Conservation (phyloP, 208 protist genomes). For the Crithidia mellificae region DNA sequence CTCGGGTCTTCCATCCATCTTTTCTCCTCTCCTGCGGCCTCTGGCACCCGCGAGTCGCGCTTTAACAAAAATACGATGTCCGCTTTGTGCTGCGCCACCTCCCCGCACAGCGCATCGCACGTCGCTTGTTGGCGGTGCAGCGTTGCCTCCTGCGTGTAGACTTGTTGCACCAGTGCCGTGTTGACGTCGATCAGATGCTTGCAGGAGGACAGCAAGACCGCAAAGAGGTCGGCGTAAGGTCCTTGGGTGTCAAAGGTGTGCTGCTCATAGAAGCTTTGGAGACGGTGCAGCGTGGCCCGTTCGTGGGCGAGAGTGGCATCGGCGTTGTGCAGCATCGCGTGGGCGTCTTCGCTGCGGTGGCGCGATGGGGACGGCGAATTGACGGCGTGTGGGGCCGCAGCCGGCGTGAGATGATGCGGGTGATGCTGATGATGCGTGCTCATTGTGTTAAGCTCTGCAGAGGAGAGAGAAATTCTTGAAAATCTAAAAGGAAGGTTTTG, state of each 20-base stretch:
- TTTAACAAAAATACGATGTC: conserved; percentile 2
- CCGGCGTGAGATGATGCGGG: not conserved
- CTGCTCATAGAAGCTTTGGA: conserved; percentile 51
- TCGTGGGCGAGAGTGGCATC: conserved; percentile 16
- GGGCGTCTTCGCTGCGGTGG: not conserved
- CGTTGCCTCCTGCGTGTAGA: conserved; percentile 3
- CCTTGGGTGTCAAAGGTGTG: conserved; percentile 77
- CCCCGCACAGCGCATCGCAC: conserved; percentile 16
- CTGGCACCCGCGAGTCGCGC: not conserved
- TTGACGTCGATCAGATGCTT: conserved; percentile 62
- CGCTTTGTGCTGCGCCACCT: conserved; percentile 8
- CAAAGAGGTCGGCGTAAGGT: conserved; percentile 70
- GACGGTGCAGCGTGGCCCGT: conserved; percentile 35
- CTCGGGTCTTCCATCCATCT: not conserved
- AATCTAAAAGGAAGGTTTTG: too few species aligned
- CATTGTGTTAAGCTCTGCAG: not conserved
- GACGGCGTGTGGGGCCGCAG: conserved; percentile 1
- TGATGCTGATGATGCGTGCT: too few species aligned
- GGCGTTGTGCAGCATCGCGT: conserved; percentile 14
- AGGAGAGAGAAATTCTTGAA: too few species aligned
- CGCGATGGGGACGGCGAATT: conserved; percentile 3
- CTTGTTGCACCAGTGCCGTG: conserved; percentile 18
- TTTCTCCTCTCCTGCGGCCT: not conserved
- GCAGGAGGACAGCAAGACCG: conserved; percentile 60
- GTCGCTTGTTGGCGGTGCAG: conserved; percentile 13